A percentile compares a stretch with the other conserved stretches of the same genome.
phyloP scores from a whole-genome alignment of 2,329 filamentous ascomycete species.

The Oidium heveae region DNA sequence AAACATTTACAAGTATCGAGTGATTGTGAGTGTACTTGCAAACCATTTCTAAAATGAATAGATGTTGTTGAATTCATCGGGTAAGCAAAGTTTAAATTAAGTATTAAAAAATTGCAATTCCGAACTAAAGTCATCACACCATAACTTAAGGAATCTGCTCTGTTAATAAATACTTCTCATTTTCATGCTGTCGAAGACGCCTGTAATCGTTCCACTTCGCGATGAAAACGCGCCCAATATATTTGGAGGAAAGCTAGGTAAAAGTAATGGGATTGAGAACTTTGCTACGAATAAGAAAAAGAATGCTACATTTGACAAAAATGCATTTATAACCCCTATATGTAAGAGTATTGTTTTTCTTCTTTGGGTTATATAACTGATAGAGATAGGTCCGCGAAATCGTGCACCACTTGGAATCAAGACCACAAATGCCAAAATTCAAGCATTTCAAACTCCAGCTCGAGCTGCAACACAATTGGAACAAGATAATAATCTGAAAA shows the following conservation, averaged over 20 bases:
- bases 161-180: slow-evolving; percentile 1
- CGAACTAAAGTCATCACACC: too few species aligned
- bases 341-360: slow-evolving; percentile 25
- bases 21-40: too few species aligned
- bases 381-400: slow-evolving; percentile 23
- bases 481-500: slow-evolving; percentile 34
- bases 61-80: too few species aligned
- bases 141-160: too few species aligned
- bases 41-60: too few species aligned
- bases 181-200: slow-evolving; percentile 49
- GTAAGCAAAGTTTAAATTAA: too few species aligned
- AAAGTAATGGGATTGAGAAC: slow-evolving; percentile 30
- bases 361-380: neutral
- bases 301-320: slow-evolving; percentile 25
- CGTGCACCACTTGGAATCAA: slow-evolving; percentile 78
- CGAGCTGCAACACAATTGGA: slow-evolving; percentile 33
- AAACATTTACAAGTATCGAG: too few species aligned
- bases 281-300: slow-evolving; percentile 26
- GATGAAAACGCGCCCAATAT: slow-evolving; percentile 55
- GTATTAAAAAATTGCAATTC: too few species aligned
- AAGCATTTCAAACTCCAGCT: slow-evolving; percentile 37
- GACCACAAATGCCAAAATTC: slow-evolving; percentile 80
- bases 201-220: slow-evolving; percentile 50
- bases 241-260: slow-evolving; percentile 32
- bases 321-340: slow-evolving; percentile 54